Percentiles rank a stretch among this genome's conserved stretches.
Evolutionary conservation across 176 grass and related monocot species (phyloP).

Genomic region (Elaeis guineensis): DNA sequence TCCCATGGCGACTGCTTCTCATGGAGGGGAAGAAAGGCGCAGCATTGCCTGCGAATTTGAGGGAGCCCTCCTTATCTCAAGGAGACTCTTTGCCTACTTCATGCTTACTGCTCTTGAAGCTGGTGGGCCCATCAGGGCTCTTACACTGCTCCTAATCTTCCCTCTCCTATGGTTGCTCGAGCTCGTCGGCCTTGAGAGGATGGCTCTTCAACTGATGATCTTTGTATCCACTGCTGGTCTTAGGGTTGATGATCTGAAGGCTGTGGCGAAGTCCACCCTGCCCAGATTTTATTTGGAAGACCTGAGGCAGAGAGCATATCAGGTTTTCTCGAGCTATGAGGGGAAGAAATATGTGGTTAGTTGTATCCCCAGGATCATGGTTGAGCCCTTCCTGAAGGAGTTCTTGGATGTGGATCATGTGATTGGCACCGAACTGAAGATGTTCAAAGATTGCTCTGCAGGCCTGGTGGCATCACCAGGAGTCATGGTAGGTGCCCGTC

Average conservation of each 20-base stretch:
- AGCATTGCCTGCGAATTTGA: conserved; percentile 40
- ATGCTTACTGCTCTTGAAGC: conserved; percentile 56
- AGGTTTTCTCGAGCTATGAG: conserved; percentile 2
- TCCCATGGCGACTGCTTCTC: not conserved
- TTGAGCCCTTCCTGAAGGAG: conserved; percentile 47
- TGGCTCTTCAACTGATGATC: conserved; percentile 30
- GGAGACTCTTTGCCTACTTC: conserved; percentile 53
- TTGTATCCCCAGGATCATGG: conserved; percentile 34
- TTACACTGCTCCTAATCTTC: conserved; percentile 23
- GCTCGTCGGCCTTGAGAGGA: not conserved
- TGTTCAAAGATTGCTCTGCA: conserved; percentile 10
- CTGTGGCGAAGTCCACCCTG: conserved; percentile 31
- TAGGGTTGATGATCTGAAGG: conserved; percentile 15
- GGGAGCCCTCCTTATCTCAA: conserved; percentile 43
- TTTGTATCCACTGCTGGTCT: conserved; percentile 48
- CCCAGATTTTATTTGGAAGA: conserved; percentile 49
- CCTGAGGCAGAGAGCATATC: conserved; percentile 20
- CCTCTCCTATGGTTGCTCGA: conserved; percentile 28
- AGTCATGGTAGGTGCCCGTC: not conserved
- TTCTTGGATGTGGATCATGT: conserved; percentile 31
- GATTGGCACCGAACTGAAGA: conserved; percentile 30
- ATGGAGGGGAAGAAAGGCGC: conserved; percentile 8
- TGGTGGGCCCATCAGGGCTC: conserved; percentile 29
- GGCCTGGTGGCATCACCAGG: conserved; percentile 11
- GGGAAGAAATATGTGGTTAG: conserved; percentile 34